These are phyloP conservation scores for Yarrowia hollandica DNA, from an alignment of 805 yeast genomes.

Conservation along the genomic window DNA sequence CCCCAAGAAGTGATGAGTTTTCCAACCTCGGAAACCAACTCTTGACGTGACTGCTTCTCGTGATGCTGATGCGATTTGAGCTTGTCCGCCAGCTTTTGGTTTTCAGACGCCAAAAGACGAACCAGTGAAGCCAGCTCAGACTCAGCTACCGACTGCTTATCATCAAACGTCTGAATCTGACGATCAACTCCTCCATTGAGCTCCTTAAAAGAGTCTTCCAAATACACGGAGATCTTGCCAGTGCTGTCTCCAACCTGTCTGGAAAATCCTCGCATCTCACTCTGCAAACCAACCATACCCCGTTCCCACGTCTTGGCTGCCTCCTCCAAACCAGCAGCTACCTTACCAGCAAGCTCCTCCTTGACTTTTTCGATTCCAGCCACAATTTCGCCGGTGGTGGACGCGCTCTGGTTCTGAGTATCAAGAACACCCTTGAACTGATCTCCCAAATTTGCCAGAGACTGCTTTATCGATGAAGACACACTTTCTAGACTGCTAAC, in stretches of 20 bases:
- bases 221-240: neutral
- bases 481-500: conserved; percentile 3
- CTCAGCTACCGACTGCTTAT: conserved; percentile 11
- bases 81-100: neutral
- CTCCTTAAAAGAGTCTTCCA: conserved; percentile 6
- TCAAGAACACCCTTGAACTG: neutral
- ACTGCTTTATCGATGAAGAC: conserved; percentile 1
- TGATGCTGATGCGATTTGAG: neutral
- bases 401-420: conserved; percentile 18
- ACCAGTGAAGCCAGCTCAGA: conserved; percentile 12
- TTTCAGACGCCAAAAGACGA: conserved; percentile 2
- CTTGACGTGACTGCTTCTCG: conserved; percentile 16
- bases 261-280: conserved; percentile 2
- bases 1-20: neutral
- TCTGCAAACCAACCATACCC: conserved; percentile 8
- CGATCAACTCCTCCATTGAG: neutral
- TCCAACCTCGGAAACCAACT: neutral
- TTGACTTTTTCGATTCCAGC: conserved; percentile 23
- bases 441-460: conserved; percentile 1
- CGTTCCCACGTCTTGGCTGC: conserved; percentile 3
- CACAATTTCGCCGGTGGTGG: conserved; percentile 13
- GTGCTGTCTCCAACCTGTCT: neutral
- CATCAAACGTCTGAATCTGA: conserved; percentile 2
- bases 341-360: conserved; percentile 16
- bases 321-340: conserved; percentile 12